Evolutionary conservation across 1,139 yeast genomes (phyloP).

Genomic region (Wickerhamomyces sp.): DNA sequence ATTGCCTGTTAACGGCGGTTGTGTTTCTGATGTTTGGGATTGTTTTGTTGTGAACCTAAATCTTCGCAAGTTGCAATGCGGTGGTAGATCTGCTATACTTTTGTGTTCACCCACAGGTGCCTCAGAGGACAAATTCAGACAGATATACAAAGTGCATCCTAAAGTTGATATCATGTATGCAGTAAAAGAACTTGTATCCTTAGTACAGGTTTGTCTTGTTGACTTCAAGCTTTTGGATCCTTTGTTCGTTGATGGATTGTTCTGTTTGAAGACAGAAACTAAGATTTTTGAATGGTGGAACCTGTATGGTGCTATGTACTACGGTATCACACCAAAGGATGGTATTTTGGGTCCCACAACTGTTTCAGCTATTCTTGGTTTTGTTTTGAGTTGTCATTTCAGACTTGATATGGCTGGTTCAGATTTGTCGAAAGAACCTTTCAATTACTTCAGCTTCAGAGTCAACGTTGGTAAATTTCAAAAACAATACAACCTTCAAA

Average conservation of each 20-base stretch:
- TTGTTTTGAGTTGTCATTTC: constrained; percentile 60
- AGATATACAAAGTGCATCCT: constrained; percentile 57
- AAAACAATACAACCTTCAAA: constrained; percentile 55
- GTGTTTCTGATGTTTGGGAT: constrained; percentile 43
- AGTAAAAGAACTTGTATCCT: constrained; percentile 65
- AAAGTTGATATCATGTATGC: constrained; percentile 45
- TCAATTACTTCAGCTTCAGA: constrained; percentile 65
- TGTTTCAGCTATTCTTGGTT: constrained; percentile 51
- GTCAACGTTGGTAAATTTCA: constrained; percentile 63
- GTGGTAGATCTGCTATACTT: constrained; percentile 76
- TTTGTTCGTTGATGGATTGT: constrained; percentile 71
- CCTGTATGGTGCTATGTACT: constrained; percentile 61
- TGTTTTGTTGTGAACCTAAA: constrained; percentile 68
- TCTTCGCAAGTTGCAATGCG: constrained; percentile 71
- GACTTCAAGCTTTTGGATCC: constrained; percentile 74
- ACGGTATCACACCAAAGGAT: constrained; percentile 36
- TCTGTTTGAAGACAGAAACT: constrained; percentile 70
- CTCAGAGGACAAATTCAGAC: constrained; percentile 75
- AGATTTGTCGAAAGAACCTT: constrained; percentile 83
- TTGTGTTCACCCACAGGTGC: constrained; percentile 70
- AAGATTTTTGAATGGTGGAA: constrained; percentile 85
- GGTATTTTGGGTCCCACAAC: constrained; percentile 57
- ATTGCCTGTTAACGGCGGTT: constrained; percentile 63
- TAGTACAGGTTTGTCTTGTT: constrained; percentile 70
- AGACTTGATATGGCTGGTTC: constrained; percentile 70